These are phyloP conservation scores for Aspergillus fructus DNA, from an alignment of 2,329 filamentous ascomycete species.

Conservation along the genomic window DNA sequence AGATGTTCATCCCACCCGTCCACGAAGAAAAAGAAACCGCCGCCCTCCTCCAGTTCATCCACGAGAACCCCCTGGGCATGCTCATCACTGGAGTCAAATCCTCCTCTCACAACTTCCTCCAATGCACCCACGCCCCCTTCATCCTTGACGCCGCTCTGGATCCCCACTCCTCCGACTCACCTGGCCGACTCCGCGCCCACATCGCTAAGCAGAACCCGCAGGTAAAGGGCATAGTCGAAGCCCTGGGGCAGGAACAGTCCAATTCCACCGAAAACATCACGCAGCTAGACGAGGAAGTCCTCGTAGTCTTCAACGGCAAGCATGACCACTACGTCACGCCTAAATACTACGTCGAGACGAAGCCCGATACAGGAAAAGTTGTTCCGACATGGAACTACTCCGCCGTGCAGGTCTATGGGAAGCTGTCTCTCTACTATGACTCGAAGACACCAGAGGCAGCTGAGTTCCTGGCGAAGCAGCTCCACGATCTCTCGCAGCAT, in stretches of 20 bases:
- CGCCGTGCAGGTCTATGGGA: conserved; percentile 64
- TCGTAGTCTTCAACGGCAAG: conserved; percentile 61
- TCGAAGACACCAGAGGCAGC: conserved; percentile 46
- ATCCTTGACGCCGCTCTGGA: no score
- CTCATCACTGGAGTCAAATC: no score
- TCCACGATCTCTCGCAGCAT: conserved; percentile 45
- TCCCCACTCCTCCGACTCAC: no score
- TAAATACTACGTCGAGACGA: conserved; percentile 67
- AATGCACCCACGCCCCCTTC: no score
- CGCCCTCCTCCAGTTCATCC: no score
- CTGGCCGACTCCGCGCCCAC: conserved; percentile 55
- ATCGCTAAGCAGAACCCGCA: conserved; percentile 65
- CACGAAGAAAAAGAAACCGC: no score
- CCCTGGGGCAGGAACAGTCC: conserved; percentile 19
- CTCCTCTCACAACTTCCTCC: no score
- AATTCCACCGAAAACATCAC: not conserved
- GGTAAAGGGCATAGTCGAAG: conserved; percentile 59
- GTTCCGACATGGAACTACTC: conserved; percentile 72
- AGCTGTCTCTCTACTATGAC: conserved; percentile 55
- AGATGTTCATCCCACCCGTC: no score
- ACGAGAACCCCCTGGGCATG: no score
- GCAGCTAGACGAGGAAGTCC: conserved; percentile 47
- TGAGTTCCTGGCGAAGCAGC: conserved; percentile 50
- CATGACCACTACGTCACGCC: conserved; percentile 66
- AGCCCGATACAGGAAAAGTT: conserved; percentile 63